Conservation (phyloP, 2,329 filamentous ascomycete genomes). For the Stachybotrys elegans region DNA sequence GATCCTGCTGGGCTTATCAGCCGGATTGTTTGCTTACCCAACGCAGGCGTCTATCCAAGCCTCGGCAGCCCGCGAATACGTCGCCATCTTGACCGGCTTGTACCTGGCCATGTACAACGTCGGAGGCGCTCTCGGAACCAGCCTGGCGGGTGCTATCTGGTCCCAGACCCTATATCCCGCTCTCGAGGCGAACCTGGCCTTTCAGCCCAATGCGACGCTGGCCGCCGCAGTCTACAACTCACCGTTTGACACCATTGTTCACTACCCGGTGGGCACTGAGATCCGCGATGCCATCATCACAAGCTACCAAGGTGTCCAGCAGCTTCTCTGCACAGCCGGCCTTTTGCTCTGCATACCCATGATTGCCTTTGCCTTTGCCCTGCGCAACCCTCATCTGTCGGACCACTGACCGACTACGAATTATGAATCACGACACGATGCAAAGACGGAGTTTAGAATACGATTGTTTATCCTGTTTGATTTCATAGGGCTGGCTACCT, state of each 20-base stretch:
- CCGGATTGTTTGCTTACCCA: conserved; percentile 48
- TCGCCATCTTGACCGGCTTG: conserved; percentile 32
- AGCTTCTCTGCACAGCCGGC: conserved; percentile 38
- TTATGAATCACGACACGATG: no score
- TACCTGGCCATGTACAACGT: conserved; percentile 37
- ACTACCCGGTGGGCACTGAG: conserved; percentile 36
- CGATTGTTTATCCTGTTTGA: no score
- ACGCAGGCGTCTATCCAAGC: conserved; percentile 36
- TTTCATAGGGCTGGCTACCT: no score
- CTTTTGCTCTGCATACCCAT: conserved; percentile 42
- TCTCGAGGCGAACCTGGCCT: conserved; percentile 25
- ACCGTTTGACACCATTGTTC: conserved; percentile 25
- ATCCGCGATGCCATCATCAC: conserved; percentile 37
- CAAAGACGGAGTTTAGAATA: no score
- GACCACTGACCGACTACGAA: no score
- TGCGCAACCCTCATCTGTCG: conserved; percentile 40
- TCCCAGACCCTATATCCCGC: conserved; percentile 31
- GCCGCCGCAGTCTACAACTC: conserved; percentile 30
- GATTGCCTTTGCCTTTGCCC: conserved; percentile 35
- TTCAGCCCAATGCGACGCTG: conserved; percentile 27
- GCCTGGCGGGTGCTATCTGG: conserved; percentile 36
- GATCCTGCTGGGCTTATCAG: conserved; percentile 51
- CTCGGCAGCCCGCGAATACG: conserved; percentile 29
- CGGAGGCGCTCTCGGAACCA: conserved; percentile 35
- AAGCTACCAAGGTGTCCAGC: conserved; percentile 40